Conservation (phyloP, 148 eudicot species). For the Silene conica region DNA sequence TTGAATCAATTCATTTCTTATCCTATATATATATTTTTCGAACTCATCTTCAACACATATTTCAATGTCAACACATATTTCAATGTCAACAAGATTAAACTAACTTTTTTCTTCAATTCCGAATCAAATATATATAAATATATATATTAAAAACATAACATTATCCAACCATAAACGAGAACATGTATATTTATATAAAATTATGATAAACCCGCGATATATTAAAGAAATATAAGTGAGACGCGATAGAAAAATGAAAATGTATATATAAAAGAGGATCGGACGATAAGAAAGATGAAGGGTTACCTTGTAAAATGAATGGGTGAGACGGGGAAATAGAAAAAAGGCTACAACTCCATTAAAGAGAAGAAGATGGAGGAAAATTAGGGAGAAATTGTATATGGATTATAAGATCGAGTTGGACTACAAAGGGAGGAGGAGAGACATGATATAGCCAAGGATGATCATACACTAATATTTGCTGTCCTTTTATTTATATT, state of each 20-base stretch:
- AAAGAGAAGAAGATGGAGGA: constrained; percentile 8
- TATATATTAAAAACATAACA: neutral
- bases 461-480: constrained; percentile 19
- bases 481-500: constrained; percentile 21
- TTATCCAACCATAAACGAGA: neutral
- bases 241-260: neutral
- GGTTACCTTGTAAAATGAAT: constrained; percentile 3
- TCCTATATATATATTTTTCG: neutral
- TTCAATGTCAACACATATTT: no score
- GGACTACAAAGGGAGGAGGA: constrained; percentile 1
- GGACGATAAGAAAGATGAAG: neutral
- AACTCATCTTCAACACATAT: neutral
- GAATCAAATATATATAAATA: no score
- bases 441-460: neutral
- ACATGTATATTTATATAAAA: no score
- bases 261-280: neutral
- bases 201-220: no score
- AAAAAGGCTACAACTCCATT: constrained; percentile 25
- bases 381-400: neutral
- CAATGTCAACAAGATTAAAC: no score
- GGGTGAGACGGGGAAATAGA: constrained; percentile 12
- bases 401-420: constrained; percentile 19
- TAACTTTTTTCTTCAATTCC: neutral
- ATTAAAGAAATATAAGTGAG: neutral
- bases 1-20: neutral